phyloP scores from a whole-genome alignment of 495 filamentous ascomycete genomes.

The Amorphotheca resinae region DNA sequence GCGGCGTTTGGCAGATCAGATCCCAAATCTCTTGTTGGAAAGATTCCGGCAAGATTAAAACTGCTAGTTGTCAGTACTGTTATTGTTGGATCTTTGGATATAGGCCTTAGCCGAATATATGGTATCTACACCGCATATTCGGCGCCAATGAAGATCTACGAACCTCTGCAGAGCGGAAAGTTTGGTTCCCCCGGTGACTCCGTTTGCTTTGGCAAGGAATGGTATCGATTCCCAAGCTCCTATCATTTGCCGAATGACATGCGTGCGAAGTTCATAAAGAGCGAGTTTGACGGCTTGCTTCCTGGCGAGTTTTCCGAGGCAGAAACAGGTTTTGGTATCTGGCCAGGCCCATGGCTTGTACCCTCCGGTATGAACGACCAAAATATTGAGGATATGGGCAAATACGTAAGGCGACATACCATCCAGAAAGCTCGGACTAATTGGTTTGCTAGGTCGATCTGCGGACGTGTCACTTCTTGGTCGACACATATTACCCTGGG shows the following conservation, averaged over 20 bases:
- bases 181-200: slow-evolving; percentile 44
- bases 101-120: slow-evolving; percentile 59
- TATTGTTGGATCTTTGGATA: slow-evolving; percentile 43
- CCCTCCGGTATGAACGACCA: slow-evolving; percentile 85
- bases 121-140: slow-evolving; percentile 78
- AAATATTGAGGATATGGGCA: slow-evolving; percentile 74
- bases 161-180: slow-evolving; percentile 30
- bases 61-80: slow-evolving; percentile 41
- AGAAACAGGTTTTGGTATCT: slow-evolving; percentile 45
- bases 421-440: background rate
- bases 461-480: slow-evolving; percentile 63
- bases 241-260: slow-evolving; percentile 75
- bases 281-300: slow-evolving; percentile 77
- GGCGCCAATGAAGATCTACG: slow-evolving; percentile 70
- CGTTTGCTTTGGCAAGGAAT: slow-evolving; percentile 92
- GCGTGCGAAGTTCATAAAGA: slow-evolving; percentile 76
- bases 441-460: slow-evolving; percentile 39
- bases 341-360: slow-evolving; percentile 66
- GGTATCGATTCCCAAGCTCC: slow-evolving; percentile 94
- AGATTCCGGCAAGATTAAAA: slow-evolving; percentile 59
- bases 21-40: slow-evolving; percentile 48
- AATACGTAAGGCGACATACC: slow-evolving; percentile 53
- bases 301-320: slow-evolving; percentile 83
- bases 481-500: slow-evolving; percentile 72
- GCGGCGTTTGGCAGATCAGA: slow-evolving; percentile 57